Conservation (phyloP, 2,329 filamentous ascomycete genomes). For the Elsinoe arachidis region DNA sequence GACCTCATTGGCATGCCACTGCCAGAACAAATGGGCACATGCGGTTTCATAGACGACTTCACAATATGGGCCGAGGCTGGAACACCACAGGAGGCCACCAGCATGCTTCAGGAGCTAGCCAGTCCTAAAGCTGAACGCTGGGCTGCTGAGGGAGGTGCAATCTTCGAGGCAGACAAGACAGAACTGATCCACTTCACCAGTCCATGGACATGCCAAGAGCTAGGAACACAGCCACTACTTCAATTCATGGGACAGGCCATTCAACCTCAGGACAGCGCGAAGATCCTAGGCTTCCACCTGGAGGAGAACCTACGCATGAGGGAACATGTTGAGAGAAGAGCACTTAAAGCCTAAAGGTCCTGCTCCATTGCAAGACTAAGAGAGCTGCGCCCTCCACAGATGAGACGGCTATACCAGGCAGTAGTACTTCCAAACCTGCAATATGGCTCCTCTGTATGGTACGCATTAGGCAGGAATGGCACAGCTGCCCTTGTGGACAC, state of each 20-base stretch:
- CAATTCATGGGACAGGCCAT: not conserved
- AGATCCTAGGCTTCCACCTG: not conserved
- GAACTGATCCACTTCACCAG: not conserved
- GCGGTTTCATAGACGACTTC: not conserved
- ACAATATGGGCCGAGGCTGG: not conserved
- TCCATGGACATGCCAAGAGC: not conserved
- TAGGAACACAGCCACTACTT: not conserved
- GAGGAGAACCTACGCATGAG: not conserved
- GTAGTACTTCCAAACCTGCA: not conserved
- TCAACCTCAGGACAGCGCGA: not conserved
- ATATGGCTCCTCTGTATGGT: not conserved
- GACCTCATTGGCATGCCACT: constrained; percentile 18
- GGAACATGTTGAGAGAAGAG: not conserved
- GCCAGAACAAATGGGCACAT: not conserved
- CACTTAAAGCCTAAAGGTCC: not conserved
- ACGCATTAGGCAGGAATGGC: not conserved
- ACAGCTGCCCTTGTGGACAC: not conserved
- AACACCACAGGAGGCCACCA: not conserved
- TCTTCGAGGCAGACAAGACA: not conserved
- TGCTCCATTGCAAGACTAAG: not conserved
- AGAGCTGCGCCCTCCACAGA: not conserved
- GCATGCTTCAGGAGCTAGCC: not conserved
- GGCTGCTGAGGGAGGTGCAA: not conserved
- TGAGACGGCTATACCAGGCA: not conserved
- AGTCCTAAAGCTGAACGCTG: not conserved